phyloP scores from a whole-genome alignment of 352 stramenopile genomes.

The Pythium brachiatum region DNA sequence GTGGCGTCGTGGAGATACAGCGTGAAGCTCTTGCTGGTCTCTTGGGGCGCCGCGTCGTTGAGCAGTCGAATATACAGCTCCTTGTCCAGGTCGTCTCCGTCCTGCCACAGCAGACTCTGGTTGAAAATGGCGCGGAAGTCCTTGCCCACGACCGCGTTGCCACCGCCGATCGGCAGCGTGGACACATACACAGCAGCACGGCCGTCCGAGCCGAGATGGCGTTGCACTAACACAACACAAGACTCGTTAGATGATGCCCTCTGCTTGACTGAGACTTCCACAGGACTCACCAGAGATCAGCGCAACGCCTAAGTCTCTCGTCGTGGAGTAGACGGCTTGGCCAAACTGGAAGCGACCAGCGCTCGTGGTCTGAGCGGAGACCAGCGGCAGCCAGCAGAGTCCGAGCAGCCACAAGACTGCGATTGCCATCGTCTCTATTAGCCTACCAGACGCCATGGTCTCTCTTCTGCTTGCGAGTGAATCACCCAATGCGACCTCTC shows the following conservation, averaged over 20 bases:
- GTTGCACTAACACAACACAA: conserved; percentile 36
- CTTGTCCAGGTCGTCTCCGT: conserved; percentile 66
- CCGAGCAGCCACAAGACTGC: background rate
- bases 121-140: conserved; percentile 67
- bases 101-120: conserved; percentile 71
- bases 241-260: background rate
- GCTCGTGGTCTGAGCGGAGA: conserved; percentile 9
- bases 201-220: conserved; percentile 58
- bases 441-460: too few species aligned
- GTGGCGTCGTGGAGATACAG: conserved; percentile 58
- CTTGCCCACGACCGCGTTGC: conserved; percentile 45
- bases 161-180: conserved; percentile 29
- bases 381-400: background rate
- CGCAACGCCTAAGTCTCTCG: conserved; percentile 63
- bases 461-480: background rate
- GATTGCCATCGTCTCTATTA: background rate
- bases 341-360: conserved; percentile 61
- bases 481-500: background rate
- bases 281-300: conserved; percentile 37
- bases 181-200: conserved; percentile 66
- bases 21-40: conserved; percentile 46
- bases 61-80: conserved; percentile 61
- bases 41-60: conserved; percentile 56
- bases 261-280: background rate
- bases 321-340: conserved; percentile 51